Conservation (phyloP, 106 monocot species). For the Platanthera zijinensis region DNA sequence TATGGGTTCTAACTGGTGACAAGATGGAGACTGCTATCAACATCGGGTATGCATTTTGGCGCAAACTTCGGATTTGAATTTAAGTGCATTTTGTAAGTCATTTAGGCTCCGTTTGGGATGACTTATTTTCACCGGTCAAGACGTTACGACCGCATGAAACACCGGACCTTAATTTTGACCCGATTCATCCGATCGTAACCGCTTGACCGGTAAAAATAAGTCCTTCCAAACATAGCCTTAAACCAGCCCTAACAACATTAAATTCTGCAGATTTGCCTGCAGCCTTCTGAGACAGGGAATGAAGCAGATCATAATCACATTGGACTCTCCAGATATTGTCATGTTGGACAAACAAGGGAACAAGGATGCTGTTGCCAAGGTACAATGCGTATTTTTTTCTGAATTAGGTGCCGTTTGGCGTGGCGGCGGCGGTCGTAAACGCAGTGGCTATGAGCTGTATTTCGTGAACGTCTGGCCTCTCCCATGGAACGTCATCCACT, state of each 20-base stretch:
- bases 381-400: constrained; percentile 14
- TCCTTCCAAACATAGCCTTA: too few relatives aligned
- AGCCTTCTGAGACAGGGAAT: constrained; percentile 92
- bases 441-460: too few relatives aligned
- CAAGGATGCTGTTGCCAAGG: constrained; percentile 61
- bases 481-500: too few relatives aligned
- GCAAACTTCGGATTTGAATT: not conserved
- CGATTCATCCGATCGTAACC: too few relatives aligned
- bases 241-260: not conserved
- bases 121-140: too few relatives aligned
- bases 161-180: too few relatives aligned
- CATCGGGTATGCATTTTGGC: constrained; percentile 57
- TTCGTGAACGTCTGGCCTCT: too few relatives aligned
- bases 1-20: constrained; percentile 95
- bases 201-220: too few relatives aligned
- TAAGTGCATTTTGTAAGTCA: not conserved
- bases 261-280: constrained; percentile 64
- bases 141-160: too few relatives aligned
- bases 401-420: not conserved
- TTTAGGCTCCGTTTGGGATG: too few relatives aligned
- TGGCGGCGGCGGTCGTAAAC: too few relatives aligned
- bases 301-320: constrained; percentile 76
- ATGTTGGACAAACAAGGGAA: constrained; percentile 66
- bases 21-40: constrained; percentile 99
- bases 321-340: constrained; percentile 62